phyloP scores from a whole-genome alignment of 192 early-diverging fungal genomes.

The Linnemannia hyalina region DNA sequence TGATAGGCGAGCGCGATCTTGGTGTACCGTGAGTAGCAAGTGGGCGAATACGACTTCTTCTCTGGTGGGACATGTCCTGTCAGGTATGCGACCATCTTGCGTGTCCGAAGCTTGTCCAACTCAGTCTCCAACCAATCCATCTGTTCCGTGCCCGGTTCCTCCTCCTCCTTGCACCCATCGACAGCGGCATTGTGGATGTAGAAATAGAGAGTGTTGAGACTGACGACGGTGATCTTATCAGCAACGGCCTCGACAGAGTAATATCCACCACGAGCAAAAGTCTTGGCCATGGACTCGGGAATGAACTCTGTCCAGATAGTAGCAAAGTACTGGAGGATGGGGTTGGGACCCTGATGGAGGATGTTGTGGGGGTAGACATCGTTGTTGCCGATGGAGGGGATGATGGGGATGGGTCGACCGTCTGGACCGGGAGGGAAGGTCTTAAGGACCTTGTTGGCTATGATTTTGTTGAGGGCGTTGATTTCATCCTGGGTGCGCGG shows the following conservation, averaged over 20 bases:
- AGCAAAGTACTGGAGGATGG: slow-evolving; percentile 57
- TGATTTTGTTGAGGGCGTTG: slow-evolving; percentile 61
- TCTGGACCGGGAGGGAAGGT: slow-evolving; percentile 53
- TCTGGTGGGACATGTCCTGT: slow-evolving; percentile 67
- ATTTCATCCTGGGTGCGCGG: slow-evolving; percentile 69
- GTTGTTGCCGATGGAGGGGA: slow-evolving; percentile 77
- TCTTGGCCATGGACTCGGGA: slow-evolving; percentile 60
- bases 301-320: slow-evolving; percentile 68
- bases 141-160: slow-evolving; percentile 65
- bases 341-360: slow-evolving; percentile 58
- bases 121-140: slow-evolving; percentile 66
- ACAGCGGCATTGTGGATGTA: slow-evolving; percentile 64
- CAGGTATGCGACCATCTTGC: slow-evolving; percentile 57
- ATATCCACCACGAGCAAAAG: slow-evolving; percentile 71
- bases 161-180: slow-evolving; percentile 62
- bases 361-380: slow-evolving; percentile 78
- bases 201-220: slow-evolving; percentile 71
- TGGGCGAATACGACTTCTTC: slow-evolving; percentile 61
- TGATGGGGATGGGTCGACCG: slow-evolving; percentile 49
- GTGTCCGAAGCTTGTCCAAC: slow-evolving; percentile 50
- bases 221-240: slow-evolving; percentile 63
- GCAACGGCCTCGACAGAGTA: slow-evolving; percentile 62
- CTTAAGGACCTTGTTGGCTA: slow-evolving; percentile 52
- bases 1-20: slow-evolving; percentile 59
- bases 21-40: slow-evolving; percentile 65